Base-by-base conservation (phyloP, 1,284 basidiomycete genomes). In the Peniophora sp. region DNA sequence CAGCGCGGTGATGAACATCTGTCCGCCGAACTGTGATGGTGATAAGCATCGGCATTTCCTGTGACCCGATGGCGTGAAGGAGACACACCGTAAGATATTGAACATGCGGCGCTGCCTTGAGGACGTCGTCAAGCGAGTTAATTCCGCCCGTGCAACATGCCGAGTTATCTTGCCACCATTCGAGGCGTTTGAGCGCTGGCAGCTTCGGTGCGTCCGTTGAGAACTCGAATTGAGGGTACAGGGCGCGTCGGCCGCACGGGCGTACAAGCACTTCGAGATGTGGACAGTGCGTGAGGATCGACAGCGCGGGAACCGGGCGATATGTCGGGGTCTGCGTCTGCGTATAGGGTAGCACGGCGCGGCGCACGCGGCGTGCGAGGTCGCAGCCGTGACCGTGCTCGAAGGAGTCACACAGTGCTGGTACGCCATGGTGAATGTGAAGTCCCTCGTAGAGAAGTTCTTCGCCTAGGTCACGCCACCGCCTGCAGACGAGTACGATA, bases 81-180 rank as follows among this genome's bases (percentile, higher is more conserved):
- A n/a, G 18, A 41, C 37, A 8, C 37, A 41, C 37, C 52, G 76
- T 68, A 49, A 86, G 75, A 55, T 79, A 83, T 48, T 72, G 67
- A 45, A 86, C 59, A 50, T 76, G 74, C 1, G 83, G 81, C 2
- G 82, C 64, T 48, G 63, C 66, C 10, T 60, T 63, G 27, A 86
- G 70, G 50, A 83, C 78, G 50, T 73, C 67, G 2, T 62, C 59
- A 41, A 86, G 67, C 5, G 77, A 78, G 62, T 86, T 86, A 54
- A 85, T 79, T 2, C 83, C 84, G 8, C 83, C 82, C 12, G 78
- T 70, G 50, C 76, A 73, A 24, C 81, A 74, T 24, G 83, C 83
- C 49, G 77, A 74, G 52, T 68, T 68, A 55, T 77, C 63, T 57
- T 83, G 73, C 75, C 79, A 84, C 81, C 83, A 86, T 50, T 86